Evolutionary conservation across 495 filamentous ascomycete species (phyloP), one percentile per base, ranked within the genome.

Genomic region (Bacidia rubella): DNA sequence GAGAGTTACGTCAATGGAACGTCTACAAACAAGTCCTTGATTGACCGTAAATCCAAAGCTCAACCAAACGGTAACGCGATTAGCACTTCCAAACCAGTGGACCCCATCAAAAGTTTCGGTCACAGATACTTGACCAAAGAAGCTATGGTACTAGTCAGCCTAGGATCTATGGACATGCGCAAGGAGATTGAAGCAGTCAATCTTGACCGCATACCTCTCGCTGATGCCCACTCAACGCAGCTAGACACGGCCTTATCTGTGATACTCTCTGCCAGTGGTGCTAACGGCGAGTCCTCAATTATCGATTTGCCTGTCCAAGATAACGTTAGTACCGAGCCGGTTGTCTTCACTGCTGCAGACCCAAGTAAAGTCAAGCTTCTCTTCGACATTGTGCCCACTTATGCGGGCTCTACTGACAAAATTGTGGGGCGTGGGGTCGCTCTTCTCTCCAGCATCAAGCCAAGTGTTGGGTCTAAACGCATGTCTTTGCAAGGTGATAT

Each of bases 351-450:
- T 49, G 81, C 90, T 0, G 72, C 65, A 15, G 88, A 97, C 62
- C 73, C 78, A 1, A 73, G 75, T 51, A 88, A 87, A 60, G 90
- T 96, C 39, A 87, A 88, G 66, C 70, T 98, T 20, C 71, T 92
- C 35, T 98, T 98, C 59, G 92, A 98, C 61, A 87, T 98, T 51
- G 81, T 97, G 10, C 92, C 90, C n/a, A 97, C 93, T 1, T 96
- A 97, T 69, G 80, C 89, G 35, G 93, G 90, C n/a, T 81, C 82
- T 17, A 79, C 86, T 47, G 87, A 94, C 49, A 74, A 85, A 56
- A 84, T 93, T 56, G 77, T 97, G 35, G 92, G 90, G n/a, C 83
- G 92, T 15, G 92, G 81, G 25, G 92, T 96, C 24, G 92, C 92
- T 0, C 72, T 97, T 38, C 77, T 98, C 3, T 86, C 85, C 2